These are phyloP conservation scores for Zoysia matrella DNA, from an alignment of 202 grass and related monocot species.

Conservation along the genomic window DNA sequence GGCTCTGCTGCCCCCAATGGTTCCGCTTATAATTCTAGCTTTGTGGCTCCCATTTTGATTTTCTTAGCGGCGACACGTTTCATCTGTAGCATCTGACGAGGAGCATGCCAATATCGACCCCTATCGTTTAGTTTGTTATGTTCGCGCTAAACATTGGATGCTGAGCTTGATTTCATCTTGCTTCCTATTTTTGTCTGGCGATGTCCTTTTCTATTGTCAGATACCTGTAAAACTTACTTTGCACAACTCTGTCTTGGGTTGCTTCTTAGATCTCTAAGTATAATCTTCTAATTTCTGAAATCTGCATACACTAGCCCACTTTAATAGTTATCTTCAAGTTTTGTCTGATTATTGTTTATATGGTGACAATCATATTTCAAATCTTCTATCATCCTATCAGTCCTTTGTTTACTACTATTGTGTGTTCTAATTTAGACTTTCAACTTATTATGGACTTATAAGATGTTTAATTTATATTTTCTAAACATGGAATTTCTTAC, in stretches of 20 bases:
- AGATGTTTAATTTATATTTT: not conserved
- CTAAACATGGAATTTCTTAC: conserved; percentile 5
- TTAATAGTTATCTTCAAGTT: not conserved
- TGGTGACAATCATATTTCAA: not conserved
- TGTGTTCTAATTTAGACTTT: conserved; percentile 22
- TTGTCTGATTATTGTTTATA: not conserved
- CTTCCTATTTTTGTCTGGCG: not conserved
- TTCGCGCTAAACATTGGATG: not conserved
- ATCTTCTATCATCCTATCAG: not conserved
- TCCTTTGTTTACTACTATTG: conserved; percentile 6
- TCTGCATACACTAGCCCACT: not conserved
- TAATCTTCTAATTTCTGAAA: conserved; percentile 11
- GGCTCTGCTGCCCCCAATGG: not conserved
- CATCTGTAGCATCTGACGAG: not conserved
- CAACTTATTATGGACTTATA: not conserved
- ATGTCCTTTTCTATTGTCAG: not conserved
- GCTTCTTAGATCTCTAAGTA: not conserved
- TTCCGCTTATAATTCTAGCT: not conserved
- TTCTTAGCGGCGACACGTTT: not conserved
- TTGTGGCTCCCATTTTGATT: not conserved
- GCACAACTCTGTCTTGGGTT: not conserved
- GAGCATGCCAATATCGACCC: not conserved
- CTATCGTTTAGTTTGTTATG: not conserved
- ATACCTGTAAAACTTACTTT: not conserved
- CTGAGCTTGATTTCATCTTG: not conserved